Percentiles rank a stretch among this genome's conserved stretches.
These are phyloP conservation scores for Kwoniella sp. DNA, from an alignment of 768 basidiomycete species.

Conservation along the genomic window DNA sequence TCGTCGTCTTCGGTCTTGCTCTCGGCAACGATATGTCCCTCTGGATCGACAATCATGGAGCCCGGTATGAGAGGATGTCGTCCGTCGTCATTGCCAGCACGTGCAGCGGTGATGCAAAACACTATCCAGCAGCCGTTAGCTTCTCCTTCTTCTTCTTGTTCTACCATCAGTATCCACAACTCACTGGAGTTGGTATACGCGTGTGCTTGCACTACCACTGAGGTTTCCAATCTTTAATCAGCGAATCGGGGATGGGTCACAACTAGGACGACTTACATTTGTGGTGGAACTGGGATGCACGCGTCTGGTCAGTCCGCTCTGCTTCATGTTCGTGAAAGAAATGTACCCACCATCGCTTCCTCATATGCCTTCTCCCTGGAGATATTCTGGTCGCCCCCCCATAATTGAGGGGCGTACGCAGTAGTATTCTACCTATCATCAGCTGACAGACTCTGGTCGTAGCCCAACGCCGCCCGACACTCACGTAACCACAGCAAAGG, in stretches of 20 bases:
- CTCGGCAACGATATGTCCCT: constrained; percentile 54
- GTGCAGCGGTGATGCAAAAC: constrained; percentile 51
- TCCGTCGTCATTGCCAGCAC: constrained; percentile 50
- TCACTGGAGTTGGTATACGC: constrained; percentile 54
- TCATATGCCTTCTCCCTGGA: constrained; percentile 43
- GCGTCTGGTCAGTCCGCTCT: background rate
- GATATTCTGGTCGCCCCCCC: constrained; percentile 53
- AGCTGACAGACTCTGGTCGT: constrained; percentile 1
- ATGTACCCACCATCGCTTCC: constrained; percentile 45
- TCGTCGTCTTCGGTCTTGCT: constrained; percentile 52
- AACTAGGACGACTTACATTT: constrained; percentile 31
- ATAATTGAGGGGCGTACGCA: constrained; percentile 52
- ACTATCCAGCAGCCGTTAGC: constrained; percentile 19
- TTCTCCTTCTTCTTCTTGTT: too few species aligned
- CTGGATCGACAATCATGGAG: constrained; percentile 52
- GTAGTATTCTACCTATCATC: constrained; percentile 48
- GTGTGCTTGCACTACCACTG: constrained; percentile 50
- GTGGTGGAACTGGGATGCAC: constrained; percentile 46
- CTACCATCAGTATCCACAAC: background rate
- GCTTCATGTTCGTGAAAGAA: background rate
- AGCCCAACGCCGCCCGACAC: too few species aligned
- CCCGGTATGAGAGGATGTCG: constrained; percentile 50
- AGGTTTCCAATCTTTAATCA: background rate
- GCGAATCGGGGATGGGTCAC: background rate
- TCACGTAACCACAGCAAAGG: constrained; percentile 52